Base-by-base conservation (phyloP, 1,284 basidiomycete genomes). In the Athelia psychrophila region DNA sequence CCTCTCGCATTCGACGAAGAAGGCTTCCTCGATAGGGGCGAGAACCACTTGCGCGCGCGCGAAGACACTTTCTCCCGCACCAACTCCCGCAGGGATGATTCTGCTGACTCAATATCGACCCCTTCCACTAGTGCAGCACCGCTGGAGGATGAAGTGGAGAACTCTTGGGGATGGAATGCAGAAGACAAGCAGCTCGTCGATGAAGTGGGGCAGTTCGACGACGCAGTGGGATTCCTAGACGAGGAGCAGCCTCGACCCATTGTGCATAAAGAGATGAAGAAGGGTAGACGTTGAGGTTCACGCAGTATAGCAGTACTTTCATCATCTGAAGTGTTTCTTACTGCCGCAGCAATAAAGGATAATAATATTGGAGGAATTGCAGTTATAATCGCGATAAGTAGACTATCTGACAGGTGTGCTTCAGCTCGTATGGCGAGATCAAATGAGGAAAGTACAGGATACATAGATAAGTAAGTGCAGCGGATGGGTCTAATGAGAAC, bases 1-100 rank as follows among this genome's bases (percentile, higher is more conserved):
- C 78, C 82, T 30, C 71, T 88, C 38, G 81, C 86, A 65, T 88
- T 89, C 63, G 84, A 85, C 48, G 86, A 88, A 59, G 83, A 84
- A 52, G 86, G 87, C 48, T 83, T 86, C 44, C 22, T 46, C 22
- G 44, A 23, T 27, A 23, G 24, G 19, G 44, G 23, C 48, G 13
- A 64, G 16, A 48, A 53, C 24, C 45, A 55, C 35, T 48, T 25
- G 20, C 47, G 44, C 12, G 57, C 48, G 5, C 51, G 49, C 27
- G 53, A 57, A 22, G 49, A 40, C 8, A 38, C 25, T n/a, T 16
- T 36, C 2, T 22, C 50, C 10, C 44, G 10, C 24, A 53, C 45
- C 18, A 30, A 19, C 32, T 48, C 30, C 47, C 50, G 47, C 5
- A 56, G 55, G 20, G 57, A 57, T 20, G 57, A 58, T 46, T 56